Conservation (phyloP, 441 rosid genomes). For the Bocquillonia castaneifolia region DNA sequence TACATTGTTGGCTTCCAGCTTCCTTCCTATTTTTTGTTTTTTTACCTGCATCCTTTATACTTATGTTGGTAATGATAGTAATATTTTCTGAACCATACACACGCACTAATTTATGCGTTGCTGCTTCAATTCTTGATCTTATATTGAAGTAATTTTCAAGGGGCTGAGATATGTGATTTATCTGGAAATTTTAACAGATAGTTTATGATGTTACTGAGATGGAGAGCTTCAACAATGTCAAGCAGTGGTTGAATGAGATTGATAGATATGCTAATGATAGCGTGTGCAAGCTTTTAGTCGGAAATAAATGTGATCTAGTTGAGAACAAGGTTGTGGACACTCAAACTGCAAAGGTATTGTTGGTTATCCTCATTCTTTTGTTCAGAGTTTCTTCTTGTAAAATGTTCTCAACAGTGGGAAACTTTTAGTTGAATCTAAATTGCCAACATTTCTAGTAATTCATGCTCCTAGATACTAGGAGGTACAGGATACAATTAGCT, state of each 20-base stretch:
- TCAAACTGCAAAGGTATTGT: slow-evolving; percentile 70
- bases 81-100: neutral
- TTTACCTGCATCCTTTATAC: neutral
- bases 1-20: neutral
- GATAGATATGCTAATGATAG: slow-evolving; percentile 84
- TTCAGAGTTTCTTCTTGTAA: neutral
- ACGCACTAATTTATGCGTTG: neutral
- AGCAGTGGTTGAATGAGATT: slow-evolving; percentile 88
- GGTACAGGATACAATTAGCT: neutral
- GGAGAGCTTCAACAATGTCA: slow-evolving; percentile 96
- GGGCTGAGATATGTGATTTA: neutral
- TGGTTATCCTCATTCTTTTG: neutral
- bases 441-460: neutral
- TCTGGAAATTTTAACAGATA: slow-evolving; percentile 42
- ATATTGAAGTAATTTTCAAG: slow-evolving; percentile 3
- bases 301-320: slow-evolving; percentile 84
- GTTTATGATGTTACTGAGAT: slow-evolving; percentile 86
- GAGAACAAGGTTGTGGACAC: slow-evolving; percentile 80
- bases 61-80: neutral
- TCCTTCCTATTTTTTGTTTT: neutral
- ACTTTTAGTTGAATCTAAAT: neutral
- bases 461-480: neutral
- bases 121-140: neutral
- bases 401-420: neutral
- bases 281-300: slow-evolving; percentile 87